Evolutionary conservation across 441 rosid species (phyloP), one percentile per base, ranked within the genome.

Genomic region (Cnidoscolus chayamansa): DNA sequence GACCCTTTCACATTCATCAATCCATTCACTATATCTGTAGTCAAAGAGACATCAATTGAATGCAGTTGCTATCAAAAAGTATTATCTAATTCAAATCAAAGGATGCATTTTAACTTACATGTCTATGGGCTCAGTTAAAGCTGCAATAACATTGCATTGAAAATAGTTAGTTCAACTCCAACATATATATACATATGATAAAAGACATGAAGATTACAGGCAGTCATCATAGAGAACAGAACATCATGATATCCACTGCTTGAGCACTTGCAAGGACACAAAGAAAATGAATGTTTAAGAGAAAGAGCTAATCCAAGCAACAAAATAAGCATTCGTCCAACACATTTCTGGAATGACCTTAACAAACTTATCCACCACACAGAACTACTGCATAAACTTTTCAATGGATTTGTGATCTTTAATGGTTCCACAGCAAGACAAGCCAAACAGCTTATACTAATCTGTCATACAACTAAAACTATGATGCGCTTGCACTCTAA

Each of bases 1-100:
- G 15, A 69, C 72, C 64, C 64, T 56, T 57, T 69, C 72, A 37
- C 76, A 73, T 12, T 73, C 76, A 55, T 73, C 76, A 47, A 73
- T 71, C 74, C 74, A 71, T 71, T 71, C 74, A 19, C 66, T 71
- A 48, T 71, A 71, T 71, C 74, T 71, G 66, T 55, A 10, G 7
- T 30, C 17, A 16, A 4, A 58, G 7, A 60, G 19, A 30, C 25
- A 16, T 32, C 4, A 9, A 2, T 47, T 47, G 32, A 48, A 49
- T 9, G 50, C 12, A 40, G 48, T 32, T 10, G 1, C 1, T 30
- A 10, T 53, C 49, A 16, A 48, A 54, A 6, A 16, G 7, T 30
- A 3, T 15, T 30, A 35, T 49, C n/a, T 1, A 4, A 10, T 32
- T 15, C 8, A 2, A 10, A 71, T 37, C 31, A n/a, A 70, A 48